Evolutionary conservation across 345 rosid species (phyloP).

Genomic region (thale cress (Arabidopsis thaliana)): DNA sequence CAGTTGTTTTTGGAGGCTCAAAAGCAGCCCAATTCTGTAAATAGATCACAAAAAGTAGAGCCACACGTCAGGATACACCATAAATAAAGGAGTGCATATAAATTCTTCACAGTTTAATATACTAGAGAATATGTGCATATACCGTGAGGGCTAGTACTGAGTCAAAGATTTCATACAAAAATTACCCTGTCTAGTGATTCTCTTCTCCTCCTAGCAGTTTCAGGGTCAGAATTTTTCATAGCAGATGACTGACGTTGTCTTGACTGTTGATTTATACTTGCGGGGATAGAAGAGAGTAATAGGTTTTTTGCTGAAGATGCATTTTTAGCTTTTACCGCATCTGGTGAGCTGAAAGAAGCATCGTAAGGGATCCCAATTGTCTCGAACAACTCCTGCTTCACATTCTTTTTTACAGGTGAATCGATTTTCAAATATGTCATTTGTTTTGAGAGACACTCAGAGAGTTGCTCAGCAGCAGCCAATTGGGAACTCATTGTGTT

Average conservation of each 20-base stretch:
- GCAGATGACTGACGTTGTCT: slow-evolving; percentile 64
- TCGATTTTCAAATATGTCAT: slow-evolving; percentile 75
- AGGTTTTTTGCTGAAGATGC: slow-evolving; percentile 52
- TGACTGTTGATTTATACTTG: slow-evolving; percentile 61
- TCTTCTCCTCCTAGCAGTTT: slow-evolving; percentile 85
- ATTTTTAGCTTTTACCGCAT: slow-evolving; percentile 51
- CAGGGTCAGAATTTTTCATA: slow-evolving; percentile 66
- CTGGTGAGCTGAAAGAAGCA: slow-evolving; percentile 78
- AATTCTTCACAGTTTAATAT: neutral
- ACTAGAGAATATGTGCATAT: slow-evolving; percentile 6
- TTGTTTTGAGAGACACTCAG: slow-evolving; percentile 83
- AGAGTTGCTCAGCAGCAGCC: slow-evolving; percentile 88
- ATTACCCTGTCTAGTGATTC: slow-evolving; percentile 86
- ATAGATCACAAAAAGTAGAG: slow-evolving; percentile 28
- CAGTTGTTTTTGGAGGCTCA: slow-evolving; percentile 92
- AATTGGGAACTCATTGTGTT: slow-evolving; percentile 78
- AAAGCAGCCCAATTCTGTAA: slow-evolving; percentile 85
- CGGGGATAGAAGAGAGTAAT: slow-evolving; percentile 60
- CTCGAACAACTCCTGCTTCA: slow-evolving; percentile 85
- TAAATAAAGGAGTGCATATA: slow-evolving; percentile 11
- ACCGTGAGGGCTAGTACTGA: neutral
- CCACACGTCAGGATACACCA: slow-evolving; percentile 10
- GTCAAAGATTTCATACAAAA: slow-evolving; percentile 16
- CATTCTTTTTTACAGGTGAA: slow-evolving; percentile 69
- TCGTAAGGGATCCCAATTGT: slow-evolving; percentile 86